Evolutionary conservation across 352 stramenopile genomes (phyloP).

Genomic region (Phytophthora cajani): DNA sequence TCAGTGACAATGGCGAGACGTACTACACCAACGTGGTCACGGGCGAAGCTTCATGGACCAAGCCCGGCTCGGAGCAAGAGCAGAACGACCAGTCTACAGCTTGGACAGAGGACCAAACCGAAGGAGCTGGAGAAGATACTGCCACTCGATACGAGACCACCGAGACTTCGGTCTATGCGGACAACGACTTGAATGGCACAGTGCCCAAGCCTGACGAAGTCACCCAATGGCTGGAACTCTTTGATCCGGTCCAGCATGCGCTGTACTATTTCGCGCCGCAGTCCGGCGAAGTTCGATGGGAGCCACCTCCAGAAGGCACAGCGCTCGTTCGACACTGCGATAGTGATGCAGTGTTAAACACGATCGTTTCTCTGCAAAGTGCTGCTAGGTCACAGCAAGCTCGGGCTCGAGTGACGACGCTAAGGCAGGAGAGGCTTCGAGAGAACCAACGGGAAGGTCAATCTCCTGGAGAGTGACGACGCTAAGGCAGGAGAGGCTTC

Average conservation of each 20-base stretch:
- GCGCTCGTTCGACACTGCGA: slow-evolving; percentile 42
- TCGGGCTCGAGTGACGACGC: slow-evolving; percentile 41
- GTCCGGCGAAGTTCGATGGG: slow-evolving; percentile 56
- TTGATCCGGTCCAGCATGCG: slow-evolving; percentile 48
- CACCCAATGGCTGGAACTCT: slow-evolving; percentile 61
- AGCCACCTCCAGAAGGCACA: slow-evolving; percentile 27
- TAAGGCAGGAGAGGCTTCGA: slow-evolving; percentile 31
- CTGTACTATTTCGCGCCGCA: slow-evolving; percentile 59
- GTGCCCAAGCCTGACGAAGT: slow-evolving; percentile 1
- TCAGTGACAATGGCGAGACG: slow-evolving; percentile 46
- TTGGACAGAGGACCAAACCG: neutral
- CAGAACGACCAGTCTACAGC: slow-evolving; percentile 1
- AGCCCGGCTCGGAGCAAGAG: slow-evolving; percentile 26
- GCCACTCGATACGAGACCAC: slow-evolving; percentile 33
- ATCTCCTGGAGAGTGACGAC: slow-evolving; percentile 30
- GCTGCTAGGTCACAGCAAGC: slow-evolving; percentile 58
- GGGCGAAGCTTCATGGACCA: slow-evolving; percentile 54
- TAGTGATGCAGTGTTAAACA: slow-evolving; percentile 48
- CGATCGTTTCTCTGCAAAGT: slow-evolving; percentile 57
- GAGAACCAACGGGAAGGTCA: slow-evolving; percentile 6
- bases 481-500: slow-evolving; percentile 32
- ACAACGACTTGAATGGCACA: slow-evolving; percentile 7
- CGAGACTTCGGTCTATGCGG: slow-evolving; percentile 31
- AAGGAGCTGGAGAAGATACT: neutral
- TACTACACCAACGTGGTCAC: slow-evolving; percentile 56